phyloP scores from a whole-genome alignment of 805 yeast genomes.

The Teunomyces funiuensis region DNA sequence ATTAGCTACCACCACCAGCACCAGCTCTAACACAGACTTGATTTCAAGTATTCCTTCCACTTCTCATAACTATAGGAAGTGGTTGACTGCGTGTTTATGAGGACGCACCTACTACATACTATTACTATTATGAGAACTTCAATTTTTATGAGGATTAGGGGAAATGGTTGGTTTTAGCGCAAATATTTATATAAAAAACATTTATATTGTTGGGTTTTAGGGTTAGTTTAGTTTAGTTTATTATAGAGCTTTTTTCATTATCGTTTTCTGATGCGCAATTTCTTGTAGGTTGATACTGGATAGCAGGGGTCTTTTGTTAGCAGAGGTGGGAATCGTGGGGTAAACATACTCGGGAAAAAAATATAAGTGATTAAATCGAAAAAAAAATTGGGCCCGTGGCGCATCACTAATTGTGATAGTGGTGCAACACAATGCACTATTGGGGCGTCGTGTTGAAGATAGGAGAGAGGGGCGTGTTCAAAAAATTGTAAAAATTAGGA shows the following conservation, averaged over 20 bases:
- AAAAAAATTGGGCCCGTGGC: conserved; percentile 6
- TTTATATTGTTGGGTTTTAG: conserved; percentile 4
- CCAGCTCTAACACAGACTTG: conserved; percentile 9
- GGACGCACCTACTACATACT: not conserved
- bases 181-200: conserved; percentile 3
- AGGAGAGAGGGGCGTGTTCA: no score
- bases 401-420: not conserved
- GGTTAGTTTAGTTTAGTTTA: conserved; percentile 1
- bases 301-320: not conserved
- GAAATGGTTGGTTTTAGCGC: conserved; percentile 3
- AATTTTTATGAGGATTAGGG: conserved; percentile 3
- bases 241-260: conserved; percentile 8
- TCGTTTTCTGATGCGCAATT: no score
- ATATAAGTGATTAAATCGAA: not conserved
- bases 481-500: no score
- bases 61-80: conserved; percentile 39
- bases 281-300: not conserved
- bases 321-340: conserved; percentile 8
- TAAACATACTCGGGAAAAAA: conserved; percentile 1
- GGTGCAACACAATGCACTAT: conserved; percentile 1
- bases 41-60: conserved; percentile 24
- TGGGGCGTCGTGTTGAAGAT: no score
- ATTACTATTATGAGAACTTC: not conserved
- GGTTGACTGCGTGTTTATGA: conserved; percentile 36
- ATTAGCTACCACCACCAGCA: conserved; percentile 11